Base-by-base conservation (phyloP, 106 monocot species). In the Acanthochlamys bracteata region DNA sequence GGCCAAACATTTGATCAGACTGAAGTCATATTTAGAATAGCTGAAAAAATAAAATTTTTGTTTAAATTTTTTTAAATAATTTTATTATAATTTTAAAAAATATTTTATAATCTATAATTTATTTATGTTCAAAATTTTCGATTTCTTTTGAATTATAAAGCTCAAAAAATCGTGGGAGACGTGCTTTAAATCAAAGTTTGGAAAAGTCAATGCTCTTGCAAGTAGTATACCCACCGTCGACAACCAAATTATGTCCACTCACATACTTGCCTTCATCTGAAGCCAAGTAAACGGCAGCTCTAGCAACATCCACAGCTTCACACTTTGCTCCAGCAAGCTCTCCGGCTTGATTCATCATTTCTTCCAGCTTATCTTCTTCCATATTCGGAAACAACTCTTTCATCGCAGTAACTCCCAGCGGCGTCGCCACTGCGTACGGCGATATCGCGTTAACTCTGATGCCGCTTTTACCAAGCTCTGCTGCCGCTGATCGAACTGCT, bases 201-300 rank as follows among this genome's bases (percentile, higher is more conserved):
- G n/a, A n/a, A n/a, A n/a, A n/a, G n/a, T n/a, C n/a, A n/a, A n/a
- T n/a, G n/a, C 45, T 58, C 62, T 85, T 85, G 59, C 42, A 71
- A 27, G 45, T 52, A 9, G 80, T 80, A 20, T 73, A 78, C 0
- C 83, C 88, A 0, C 88, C 88, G 25, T 88, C 88, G 4, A 88
- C 73, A n/a, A 84, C 88, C 41, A 84, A 61, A 52, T 88, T 88
- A 12, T 88, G 88, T 8, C 87, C 87, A 11, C 75, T 79, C 0
- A 87, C 53, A 25, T 71, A 87, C 77, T 83, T 83, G 13, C 83
- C 80, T 10, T 88, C 88, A 24, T 88, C 88, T 0, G 88, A 88
- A 0, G 88, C 80, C 24, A 88, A 55, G 26, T 72, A 88, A 20
- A 81, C 70, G 6, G 78, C 88, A 1, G 88, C 88, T 43, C 60